A percentile compares a stretch with the other conserved stretches of the same genome.
These are phyloP conservation scores for Tetradesmus obliquus DNA, from an alignment of 139 green algal genomes.

Conservation along the genomic window DNA sequence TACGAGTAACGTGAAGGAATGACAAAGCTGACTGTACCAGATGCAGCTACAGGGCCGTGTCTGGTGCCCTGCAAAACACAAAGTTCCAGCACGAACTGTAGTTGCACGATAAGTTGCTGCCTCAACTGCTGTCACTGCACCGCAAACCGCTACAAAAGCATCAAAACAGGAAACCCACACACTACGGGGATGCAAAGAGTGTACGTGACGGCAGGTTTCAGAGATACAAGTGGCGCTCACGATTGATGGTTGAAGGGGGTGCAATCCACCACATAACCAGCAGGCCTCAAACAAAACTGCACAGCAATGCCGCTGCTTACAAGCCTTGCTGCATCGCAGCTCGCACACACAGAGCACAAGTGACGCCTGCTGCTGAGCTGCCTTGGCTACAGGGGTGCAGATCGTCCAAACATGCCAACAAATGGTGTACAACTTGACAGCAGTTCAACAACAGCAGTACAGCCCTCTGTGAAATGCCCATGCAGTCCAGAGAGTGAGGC, in stretches of 20 bases:
- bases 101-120: too few relatives aligned
- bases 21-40: too few relatives aligned
- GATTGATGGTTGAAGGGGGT: not conserved
- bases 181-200: not conserved
- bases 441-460: not conserved
- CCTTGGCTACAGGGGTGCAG: too few relatives aligned
- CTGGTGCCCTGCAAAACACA: too few relatives aligned
- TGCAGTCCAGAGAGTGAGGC: not conserved
- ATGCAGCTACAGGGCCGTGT: too few relatives aligned
- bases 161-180: not conserved
- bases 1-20: too few relatives aligned
- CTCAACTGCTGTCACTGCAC: too few relatives aligned
- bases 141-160: not conserved
- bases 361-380: too few relatives aligned
- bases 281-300: not conserved
- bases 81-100: too few relatives aligned
- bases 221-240: not conserved
- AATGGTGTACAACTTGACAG: not conserved
- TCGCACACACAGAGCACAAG: too few relatives aligned
- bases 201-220: not conserved
- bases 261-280: not conserved
- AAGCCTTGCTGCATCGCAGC: not conserved
- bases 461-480: not conserved
- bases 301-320: not conserved
- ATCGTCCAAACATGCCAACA: not conserved